Evolutionary conservation across 2,329 filamentous ascomycete species (phyloP), one percentile per base, ranked within the genome.

Genomic region (Penicillium sumatraense): DNA sequence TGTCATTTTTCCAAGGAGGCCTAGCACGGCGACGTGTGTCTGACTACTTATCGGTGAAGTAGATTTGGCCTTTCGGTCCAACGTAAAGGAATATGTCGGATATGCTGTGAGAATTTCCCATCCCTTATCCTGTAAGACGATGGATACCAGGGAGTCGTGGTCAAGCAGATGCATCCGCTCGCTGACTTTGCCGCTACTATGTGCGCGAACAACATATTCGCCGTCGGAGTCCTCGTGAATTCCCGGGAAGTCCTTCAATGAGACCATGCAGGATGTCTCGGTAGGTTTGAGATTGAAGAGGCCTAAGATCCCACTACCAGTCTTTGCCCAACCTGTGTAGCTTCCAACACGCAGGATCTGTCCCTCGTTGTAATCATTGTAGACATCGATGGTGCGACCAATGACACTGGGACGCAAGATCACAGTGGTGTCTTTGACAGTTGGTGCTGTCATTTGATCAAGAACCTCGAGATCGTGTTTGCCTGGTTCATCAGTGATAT

Each of bases 401-500:
- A 91, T 73, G 0, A 86, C 83, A 58, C 87, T 89, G 0, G 93
- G 91, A 1, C 93, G 83, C 53, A 98, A 85, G 18, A 96, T 89
- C 0, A 96, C 84, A 0, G 91, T 95, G 60, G 86, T 87, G 0
- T 87, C 90, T 21, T 84, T 79, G 0, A 86, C 80, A 0, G 90
- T 95, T 10, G 81, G 78, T 0, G 89, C 93, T 0, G 89, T 92
- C 82, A 98, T 93, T 70, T 96, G 88, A 24, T 81, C 75, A 57
- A 99, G 89, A 14, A 99, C 74, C 5, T 81, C 75, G 26, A 92
- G 67, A 66, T 96, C 83, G 71, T 98, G 91, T 56, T 90, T 77
- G 0, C 91, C 93, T 0, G 93, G 93, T 0, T 86, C 83, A 72
- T 99, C 95, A 0, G 93, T 98, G 70, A 99, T 93, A 66, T 96